Evolutionary conservation across 495 filamentous ascomycete species (phyloP).

Genomic region (Aspergillus sclerotioniger): DNA sequence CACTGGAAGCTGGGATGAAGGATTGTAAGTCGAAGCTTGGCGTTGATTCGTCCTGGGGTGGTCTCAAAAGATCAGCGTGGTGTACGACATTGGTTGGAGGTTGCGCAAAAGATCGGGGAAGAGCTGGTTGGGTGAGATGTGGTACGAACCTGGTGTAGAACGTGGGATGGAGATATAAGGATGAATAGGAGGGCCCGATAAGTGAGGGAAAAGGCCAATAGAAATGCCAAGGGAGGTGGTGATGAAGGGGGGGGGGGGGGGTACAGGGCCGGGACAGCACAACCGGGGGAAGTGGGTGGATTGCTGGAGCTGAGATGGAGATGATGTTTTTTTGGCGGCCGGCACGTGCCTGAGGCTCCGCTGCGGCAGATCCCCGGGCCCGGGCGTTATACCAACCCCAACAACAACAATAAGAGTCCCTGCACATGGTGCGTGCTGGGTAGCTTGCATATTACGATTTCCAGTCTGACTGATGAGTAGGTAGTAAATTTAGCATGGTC

Average conservation of each 20-base stretch:
- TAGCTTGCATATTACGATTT: no score
- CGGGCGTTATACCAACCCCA: no score
- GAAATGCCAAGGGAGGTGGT: neutral
- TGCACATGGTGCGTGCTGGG: no score
- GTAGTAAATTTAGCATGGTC: no score
- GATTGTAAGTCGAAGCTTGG: slow-evolving; percentile 3
- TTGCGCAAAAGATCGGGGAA: slow-evolving; percentile 3
- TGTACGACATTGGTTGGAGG: slow-evolving; percentile 3
- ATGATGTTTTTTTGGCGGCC: slow-evolving; percentile 33
- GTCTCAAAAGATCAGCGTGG: slow-evolving; percentile 15
- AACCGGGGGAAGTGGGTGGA: slow-evolving; percentile 7
- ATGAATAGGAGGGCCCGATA: neutral
- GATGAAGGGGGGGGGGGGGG: neutral
- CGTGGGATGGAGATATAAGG: neutral
- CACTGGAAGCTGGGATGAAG: neutral
- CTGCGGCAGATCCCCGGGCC: no score
- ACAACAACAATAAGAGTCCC: no score
- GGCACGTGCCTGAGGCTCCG: slow-evolving; percentile 31
- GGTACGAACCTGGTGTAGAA: neutral
- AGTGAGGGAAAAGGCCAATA: neutral
- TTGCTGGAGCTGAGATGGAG: slow-evolving; percentile 16
- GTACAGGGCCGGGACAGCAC: slow-evolving; percentile 4
- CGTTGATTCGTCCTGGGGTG: slow-evolving; percentile 8
- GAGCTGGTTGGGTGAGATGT: neutral
- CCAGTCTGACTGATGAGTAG: no score